Evolutionary conservation across 2,329 filamentous ascomycete genomes (phyloP).

Genomic region (Cucurbitaria berberidis): DNA sequence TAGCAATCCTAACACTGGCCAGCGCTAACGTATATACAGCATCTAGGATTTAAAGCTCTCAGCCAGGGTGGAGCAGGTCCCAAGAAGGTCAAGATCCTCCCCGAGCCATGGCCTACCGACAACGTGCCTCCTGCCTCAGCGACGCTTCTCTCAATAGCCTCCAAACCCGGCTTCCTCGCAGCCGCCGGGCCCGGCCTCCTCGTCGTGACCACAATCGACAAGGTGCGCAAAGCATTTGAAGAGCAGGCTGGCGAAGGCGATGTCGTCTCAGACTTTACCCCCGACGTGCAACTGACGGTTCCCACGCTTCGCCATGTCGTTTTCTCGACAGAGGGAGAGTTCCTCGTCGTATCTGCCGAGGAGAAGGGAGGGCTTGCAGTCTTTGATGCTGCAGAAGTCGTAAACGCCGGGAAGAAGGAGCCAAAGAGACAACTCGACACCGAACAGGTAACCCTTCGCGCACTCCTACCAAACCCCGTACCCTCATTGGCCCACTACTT

Average conservation of each 20-base stretch:
- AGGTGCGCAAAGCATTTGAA: constrained; percentile 77
- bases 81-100: constrained; percentile 79
- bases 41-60: constrained; percentile 76
- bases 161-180: constrained; percentile 79
- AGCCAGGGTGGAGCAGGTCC: constrained; percentile 68
- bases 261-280: constrained; percentile 72
- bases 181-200: constrained; percentile 85
- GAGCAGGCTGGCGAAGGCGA: constrained; percentile 61
- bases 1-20: neutral
- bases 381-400: constrained; percentile 71
- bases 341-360: constrained; percentile 82
- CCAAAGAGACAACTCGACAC: constrained; percentile 78
- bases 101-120: constrained; percentile 74
- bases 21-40: constrained; percentile 49
- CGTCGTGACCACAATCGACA: constrained; percentile 76
- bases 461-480: constrained; percentile 80
- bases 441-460: constrained; percentile 74
- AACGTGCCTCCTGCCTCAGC: constrained; percentile 75
- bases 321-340: constrained; percentile 89
- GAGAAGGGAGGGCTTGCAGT: constrained; percentile 80
- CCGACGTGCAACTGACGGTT: constrained; percentile 75
- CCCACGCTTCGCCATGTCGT: constrained; percentile 84
- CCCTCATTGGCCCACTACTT: constrained; percentile 74
- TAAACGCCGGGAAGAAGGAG: constrained; percentile 67
- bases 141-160: constrained; percentile 83